These are phyloP conservation scores for Phytophthora megakarya DNA, from an alignment of 352 stramenopile genomes.

Conservation along the genomic window DNA sequence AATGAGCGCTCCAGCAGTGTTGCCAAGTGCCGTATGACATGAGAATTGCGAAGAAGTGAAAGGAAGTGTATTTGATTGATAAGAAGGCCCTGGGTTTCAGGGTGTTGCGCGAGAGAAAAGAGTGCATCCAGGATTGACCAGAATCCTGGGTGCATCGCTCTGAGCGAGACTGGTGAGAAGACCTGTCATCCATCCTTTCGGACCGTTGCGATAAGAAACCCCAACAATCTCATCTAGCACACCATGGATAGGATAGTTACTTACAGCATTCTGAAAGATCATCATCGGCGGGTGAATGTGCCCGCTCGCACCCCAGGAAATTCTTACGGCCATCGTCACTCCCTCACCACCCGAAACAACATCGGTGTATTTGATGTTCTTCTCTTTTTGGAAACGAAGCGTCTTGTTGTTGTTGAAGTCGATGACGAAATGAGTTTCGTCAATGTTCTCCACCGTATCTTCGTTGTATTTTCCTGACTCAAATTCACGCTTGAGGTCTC, in stretches of 20 bases:
- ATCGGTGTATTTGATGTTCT: slow-evolving; percentile 5
- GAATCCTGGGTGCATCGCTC: too few species aligned
- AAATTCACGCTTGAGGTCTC: too few species aligned
- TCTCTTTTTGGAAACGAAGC: not conserved
- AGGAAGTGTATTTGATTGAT: too few species aligned
- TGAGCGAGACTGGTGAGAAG: too few species aligned
- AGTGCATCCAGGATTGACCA: too few species aligned
- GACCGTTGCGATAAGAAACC: slow-evolving; percentile 8
- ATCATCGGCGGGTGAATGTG: slow-evolving; percentile 14
- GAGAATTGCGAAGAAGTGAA: too few species aligned
- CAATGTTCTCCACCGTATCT: slow-evolving; percentile 4
- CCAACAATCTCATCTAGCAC: not conserved
- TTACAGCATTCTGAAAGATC: slow-evolving; percentile 3
- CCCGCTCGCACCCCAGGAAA: not conserved
- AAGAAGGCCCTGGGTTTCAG: too few species aligned
- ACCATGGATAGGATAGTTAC: slow-evolving; percentile 7
- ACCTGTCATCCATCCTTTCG: slow-evolving; percentile 20
- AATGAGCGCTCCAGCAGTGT: too few species aligned
- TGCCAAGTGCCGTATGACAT: too few species aligned
- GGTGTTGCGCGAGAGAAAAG: too few species aligned
- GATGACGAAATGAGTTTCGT: not conserved
- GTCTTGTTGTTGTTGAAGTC: slow-evolving; percentile 3
- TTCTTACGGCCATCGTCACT: slow-evolving; percentile 7
- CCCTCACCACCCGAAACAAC: not conserved
- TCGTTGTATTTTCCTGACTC: too few species aligned